Evolutionary conservation across 768 basidiomycete species (phyloP), one percentile per base, ranked within the genome.

Genomic region (Boletus reticulatus): DNA sequence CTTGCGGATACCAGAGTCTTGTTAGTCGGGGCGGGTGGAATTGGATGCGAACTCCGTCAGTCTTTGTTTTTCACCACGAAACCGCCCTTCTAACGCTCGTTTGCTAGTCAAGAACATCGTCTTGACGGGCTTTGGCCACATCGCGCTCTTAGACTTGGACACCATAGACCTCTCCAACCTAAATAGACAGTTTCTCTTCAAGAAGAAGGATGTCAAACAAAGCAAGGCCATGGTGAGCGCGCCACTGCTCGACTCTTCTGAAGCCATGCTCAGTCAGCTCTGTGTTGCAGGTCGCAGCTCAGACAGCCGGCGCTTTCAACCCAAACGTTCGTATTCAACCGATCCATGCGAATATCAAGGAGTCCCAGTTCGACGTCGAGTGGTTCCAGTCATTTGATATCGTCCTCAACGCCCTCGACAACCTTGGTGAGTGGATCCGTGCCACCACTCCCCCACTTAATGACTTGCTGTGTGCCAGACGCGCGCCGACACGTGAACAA

Each of bases 131-230:
- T 98, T 98, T 64, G 91, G 91, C 19, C 80, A 89, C 67, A 96
- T 97, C 59, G 94, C 94, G 0, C 81, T 97, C 48, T 80, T 99
- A 55, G 96, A 99, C 74, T 80, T 99, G 59, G 96, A 99, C 73
- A 99, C 96, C 19, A 99, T 99, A 70, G 96, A 99, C 78, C 79
- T 99, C 42, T 96, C 94, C 47, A 99, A 99, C 70, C 78, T 98
- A 50, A 99, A 99, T 67, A 83, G 96, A 20, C 96, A 98, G 65
- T 99, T 98, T 71, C 77, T 99, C 39, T 99, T 99, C 75, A 83
- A 84, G 59, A 98, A 98, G 75, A 96, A 96, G 67, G 94, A 98
- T 65, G 89, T 99, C 52, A 97, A 97, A 68, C 91, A 97, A 66
- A 89, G 94, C 64, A 99, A 99, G 76, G 91, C 96, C 3, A 67